Conservation (phyloP, 2,329 filamentous ascomycete species). For the Fusarium buharicum region DNA sequence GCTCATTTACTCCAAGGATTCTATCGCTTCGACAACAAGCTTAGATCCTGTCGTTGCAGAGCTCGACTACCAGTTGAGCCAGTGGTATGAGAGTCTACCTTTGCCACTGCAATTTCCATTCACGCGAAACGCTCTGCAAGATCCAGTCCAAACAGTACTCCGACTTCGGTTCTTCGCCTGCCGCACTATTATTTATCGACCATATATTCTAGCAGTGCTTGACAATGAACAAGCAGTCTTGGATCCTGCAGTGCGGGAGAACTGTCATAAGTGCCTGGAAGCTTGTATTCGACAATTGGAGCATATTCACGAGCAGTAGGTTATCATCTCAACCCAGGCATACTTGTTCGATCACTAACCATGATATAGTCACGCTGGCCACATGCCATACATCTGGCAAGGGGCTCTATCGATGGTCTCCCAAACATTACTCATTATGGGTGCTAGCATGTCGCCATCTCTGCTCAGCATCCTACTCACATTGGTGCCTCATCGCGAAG, state of each 20-base stretch:
- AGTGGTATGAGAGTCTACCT: conserved; percentile 86
- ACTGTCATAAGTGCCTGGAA: conserved; percentile 83
- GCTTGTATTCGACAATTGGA: conserved; percentile 83
- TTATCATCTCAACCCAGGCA: conserved; percentile 29
- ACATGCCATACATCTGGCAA: conserved; percentile 88
- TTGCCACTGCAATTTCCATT: conserved; percentile 81
- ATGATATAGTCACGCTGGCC: conserved; percentile 73
- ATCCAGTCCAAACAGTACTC: conserved; percentile 82
- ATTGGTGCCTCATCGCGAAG: conserved; percentile 65
- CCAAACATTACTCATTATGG: conserved; percentile 85
- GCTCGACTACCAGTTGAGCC: conserved; percentile 82
- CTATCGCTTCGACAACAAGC: conserved; percentile 75
- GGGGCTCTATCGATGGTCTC: conserved; percentile 85
- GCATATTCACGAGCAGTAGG: conserved; percentile 80
- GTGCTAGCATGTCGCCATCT: conserved; percentile 81
- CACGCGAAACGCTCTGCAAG: conserved; percentile 71
- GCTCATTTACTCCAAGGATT: conserved; percentile 80
- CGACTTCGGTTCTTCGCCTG: conserved; percentile 85
- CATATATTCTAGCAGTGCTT: conserved; percentile 82
- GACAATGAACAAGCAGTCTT: conserved; percentile 79
- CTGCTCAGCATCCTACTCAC: conserved; percentile 72
- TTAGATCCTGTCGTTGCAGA: conserved; percentile 82
- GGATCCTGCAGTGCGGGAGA: conserved; percentile 78
- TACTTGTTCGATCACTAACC: conserved; percentile 17
- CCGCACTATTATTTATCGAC: conserved; percentile 85